Percentiles rank a stretch among this genome's conserved stretches.
phyloP scores from a whole-genome alignment of 495 filamentous ascomycete species.

The Annulohypoxylon nitens region DNA sequence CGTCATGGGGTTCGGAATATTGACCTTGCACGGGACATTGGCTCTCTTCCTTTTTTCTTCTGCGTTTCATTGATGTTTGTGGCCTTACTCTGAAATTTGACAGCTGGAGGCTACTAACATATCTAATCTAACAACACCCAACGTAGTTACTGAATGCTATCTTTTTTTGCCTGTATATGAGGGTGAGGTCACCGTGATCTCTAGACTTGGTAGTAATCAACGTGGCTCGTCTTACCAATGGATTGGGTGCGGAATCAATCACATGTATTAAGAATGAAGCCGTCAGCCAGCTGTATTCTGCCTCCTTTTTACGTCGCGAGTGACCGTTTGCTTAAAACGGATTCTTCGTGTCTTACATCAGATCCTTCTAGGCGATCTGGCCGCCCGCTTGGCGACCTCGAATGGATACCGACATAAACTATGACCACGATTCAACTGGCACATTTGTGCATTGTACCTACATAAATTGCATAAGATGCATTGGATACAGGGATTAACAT shows the following conservation, averaged over 20 bases:
- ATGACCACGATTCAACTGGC: background rate
- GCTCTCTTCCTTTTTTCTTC: constrained; percentile 50
- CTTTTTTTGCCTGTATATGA: constrained; percentile 33
- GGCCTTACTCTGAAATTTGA: constrained; percentile 47
- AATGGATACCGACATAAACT: constrained; percentile 19
- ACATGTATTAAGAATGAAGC: constrained; percentile 3
- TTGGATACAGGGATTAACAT: constrained; percentile 1
- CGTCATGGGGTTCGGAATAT: constrained; percentile 51
- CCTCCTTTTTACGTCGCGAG: background rate
- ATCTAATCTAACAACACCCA: constrained; percentile 48
- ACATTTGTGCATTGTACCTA: constrained; percentile 11
- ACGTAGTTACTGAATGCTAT: constrained; percentile 46
- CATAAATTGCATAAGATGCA: constrained; percentile 5
- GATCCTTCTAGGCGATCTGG: constrained; percentile 10
- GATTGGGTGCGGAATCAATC: background rate
- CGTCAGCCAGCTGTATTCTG: constrained; percentile 7
- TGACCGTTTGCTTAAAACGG: constrained; percentile 13
- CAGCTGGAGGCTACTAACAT: constrained; percentile 42
- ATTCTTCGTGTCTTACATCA: constrained; percentile 26
- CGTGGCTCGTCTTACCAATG: constrained; percentile 18
- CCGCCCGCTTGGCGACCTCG: constrained; percentile 15
- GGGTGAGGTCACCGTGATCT: background rate
- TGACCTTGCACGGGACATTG: constrained; percentile 52
- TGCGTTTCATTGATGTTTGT: constrained; percentile 44
- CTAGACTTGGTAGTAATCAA: constrained; percentile 21